Evolutionary conservation across 73 alveolate genomes (phyloP).

Genomic region (Tetrahymena malaccensis): DNA sequence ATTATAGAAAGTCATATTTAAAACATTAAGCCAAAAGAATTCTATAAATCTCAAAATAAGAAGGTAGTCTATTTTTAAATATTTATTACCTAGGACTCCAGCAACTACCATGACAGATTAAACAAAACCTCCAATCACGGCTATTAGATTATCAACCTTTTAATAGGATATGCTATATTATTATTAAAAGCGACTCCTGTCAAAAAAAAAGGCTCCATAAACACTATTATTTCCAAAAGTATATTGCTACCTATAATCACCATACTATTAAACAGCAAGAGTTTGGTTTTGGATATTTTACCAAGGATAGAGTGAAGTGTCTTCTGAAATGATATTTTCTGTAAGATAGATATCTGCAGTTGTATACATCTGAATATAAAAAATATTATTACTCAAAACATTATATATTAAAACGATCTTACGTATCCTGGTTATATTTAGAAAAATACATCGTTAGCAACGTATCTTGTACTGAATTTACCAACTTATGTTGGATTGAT

Average conservation of each 20-base stretch:
- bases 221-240: not conserved
- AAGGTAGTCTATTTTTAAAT: not conserved
- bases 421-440: not conserved
- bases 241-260: slow-evolving; percentile 9
- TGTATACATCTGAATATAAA: slow-evolving; percentile 16
- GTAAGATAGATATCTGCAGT: slow-evolving; percentile 29
- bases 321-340: not conserved
- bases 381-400: not conserved
- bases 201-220: slow-evolving; percentile 9
- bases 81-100: not conserved
- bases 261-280: not conserved
- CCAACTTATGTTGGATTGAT: not conserved
- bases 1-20: no score
- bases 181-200: slow-evolving; percentile 23
- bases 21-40: no score
- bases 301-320: not conserved
- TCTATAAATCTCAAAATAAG: no score
- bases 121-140: slow-evolving; percentile 21
- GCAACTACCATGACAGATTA: slow-evolving; percentile 11
- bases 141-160: slow-evolving; percentile 5
- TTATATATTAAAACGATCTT: not conserved
- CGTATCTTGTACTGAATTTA: not conserved
- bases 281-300: not conserved
- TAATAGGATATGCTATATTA: not conserved
- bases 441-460: not conserved